Percentiles rank a stretch among this genome's conserved stretches.
Evolutionary conservation across 768 basidiomycete species (phyloP).

Genomic region (Tricholoma flavovirens): DNA sequence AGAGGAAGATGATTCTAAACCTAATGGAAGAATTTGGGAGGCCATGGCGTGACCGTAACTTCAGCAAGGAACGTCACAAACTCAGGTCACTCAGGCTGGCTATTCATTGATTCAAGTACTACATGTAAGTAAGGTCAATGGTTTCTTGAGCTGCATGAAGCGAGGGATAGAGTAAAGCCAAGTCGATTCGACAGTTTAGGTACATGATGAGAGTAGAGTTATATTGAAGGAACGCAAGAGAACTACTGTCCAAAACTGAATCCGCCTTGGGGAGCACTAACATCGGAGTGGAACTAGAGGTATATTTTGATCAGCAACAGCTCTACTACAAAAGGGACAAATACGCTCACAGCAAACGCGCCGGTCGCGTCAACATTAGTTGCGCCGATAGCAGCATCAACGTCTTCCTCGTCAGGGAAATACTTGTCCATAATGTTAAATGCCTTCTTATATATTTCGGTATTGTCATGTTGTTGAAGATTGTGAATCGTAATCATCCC

Average conservation of each 20-base stretch:
- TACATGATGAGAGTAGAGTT: not conserved
- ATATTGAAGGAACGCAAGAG: slow-evolving; percentile 7
- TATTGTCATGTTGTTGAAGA: slow-evolving; percentile 97
- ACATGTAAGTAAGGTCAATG: not conserved
- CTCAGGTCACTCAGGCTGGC: not conserved
- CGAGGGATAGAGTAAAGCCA: not conserved
- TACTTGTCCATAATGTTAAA: slow-evolving; percentile 98
- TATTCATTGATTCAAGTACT: not conserved
- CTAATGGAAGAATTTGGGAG: slow-evolving; percentile 90
- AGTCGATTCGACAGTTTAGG: not conserved
- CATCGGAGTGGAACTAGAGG: slow-evolving; percentile 74
- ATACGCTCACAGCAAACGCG: slow-evolving; percentile 60
- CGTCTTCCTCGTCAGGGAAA: slow-evolving; percentile 96
- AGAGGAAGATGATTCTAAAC: slow-evolving; percentile 30
- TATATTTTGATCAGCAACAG: slow-evolving; percentile 4
- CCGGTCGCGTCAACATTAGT: slow-evolving; percentile 70
- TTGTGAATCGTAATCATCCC: slow-evolving; percentile 99
- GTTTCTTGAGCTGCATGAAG: not conserved
- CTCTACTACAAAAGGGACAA: slow-evolving; percentile 5
- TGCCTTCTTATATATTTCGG: slow-evolving; percentile 99
- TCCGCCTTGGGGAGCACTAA: slow-evolving; percentile 88
- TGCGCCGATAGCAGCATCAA: slow-evolving; percentile 76
- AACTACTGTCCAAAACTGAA: slow-evolving; percentile 85
- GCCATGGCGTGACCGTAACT: slow-evolving; percentile 51
- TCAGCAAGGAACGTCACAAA: not conserved